Percentiles rank a stretch among this genome's conserved stretches.
phyloP scores from a whole-genome alignment of 257 asterid genomes.

The Asclepias syriaca region DNA sequence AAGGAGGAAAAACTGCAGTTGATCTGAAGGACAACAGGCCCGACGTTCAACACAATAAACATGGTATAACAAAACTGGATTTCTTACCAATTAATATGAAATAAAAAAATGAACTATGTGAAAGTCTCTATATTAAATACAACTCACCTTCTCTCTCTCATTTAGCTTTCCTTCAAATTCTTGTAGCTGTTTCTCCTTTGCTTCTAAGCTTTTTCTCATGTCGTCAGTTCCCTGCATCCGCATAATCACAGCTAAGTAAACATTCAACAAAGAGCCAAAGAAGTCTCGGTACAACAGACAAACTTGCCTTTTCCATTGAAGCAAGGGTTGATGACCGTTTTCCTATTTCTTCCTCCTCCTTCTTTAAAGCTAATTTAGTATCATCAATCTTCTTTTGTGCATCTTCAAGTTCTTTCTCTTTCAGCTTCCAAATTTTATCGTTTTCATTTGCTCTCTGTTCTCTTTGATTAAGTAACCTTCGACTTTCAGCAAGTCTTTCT shows the following conservation, averaged over 20 bases:
- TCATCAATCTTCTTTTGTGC: conserved; percentile 56
- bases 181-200: conserved; percentile 60
- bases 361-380: conserved; percentile 51
- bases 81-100: neutral
- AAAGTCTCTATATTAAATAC: neutral
- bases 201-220: conserved; percentile 46
- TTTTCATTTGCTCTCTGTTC: conserved; percentile 82
- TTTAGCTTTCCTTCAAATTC: conserved; percentile 73
- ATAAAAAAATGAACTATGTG: neutral
- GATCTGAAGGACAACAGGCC: neutral
- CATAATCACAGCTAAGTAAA: conserved; percentile 9
- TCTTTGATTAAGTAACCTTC: conserved; percentile 85
- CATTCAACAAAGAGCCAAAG: conserved; percentile 3
- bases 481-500: conserved; percentile 77
- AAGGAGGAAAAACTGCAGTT: neutral
- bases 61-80: neutral
- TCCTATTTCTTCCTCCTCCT: conserved; percentile 74
- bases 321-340: conserved; percentile 46
- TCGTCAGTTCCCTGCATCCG: conserved; percentile 74
- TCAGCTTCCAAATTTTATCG: conserved; percentile 63
- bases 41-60: neutral
- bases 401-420: conserved; percentile 70
- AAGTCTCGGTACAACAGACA: conserved; percentile 13
- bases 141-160: conserved; percentile 65
- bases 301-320: conserved; percentile 67